Conservation (phyloP, 805 yeast genomes). For the Komagataella pastoris region DNA sequence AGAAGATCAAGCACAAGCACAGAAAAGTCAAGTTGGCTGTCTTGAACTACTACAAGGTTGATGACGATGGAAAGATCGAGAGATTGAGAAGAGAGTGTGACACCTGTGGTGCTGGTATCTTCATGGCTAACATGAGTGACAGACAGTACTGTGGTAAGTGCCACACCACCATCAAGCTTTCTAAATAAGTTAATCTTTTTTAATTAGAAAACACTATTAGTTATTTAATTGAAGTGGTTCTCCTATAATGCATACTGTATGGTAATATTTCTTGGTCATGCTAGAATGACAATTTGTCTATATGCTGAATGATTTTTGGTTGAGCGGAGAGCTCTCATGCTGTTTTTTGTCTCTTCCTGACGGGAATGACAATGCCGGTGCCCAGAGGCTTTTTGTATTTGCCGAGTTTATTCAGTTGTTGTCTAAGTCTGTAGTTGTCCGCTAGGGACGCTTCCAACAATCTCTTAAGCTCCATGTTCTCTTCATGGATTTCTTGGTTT, state of each 20-base stretch:
- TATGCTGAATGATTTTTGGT: background rate
- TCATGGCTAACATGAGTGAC: slow-evolving; percentile 98
- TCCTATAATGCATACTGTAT: background rate
- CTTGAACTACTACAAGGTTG: slow-evolving; percentile 98
- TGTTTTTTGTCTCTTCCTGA: background rate
- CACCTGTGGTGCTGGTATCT: slow-evolving; percentile 97
- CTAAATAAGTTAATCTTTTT: slow-evolving; percentile 7
- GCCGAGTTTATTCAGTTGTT: background rate
- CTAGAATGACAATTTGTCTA: background rate
- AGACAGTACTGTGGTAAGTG: slow-evolving; percentile 99
- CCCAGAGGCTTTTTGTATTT: background rate
- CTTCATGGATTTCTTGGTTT: slow-evolving; percentile 8
- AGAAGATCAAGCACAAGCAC: slow-evolving; percentile 99
- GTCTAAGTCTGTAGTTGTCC: background rate
- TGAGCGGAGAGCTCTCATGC: background rate
- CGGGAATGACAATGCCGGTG: background rate
- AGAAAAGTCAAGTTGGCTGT: slow-evolving; percentile 99
- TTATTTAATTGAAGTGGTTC: background rate
- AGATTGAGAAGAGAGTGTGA: slow-evolving; percentile 98
- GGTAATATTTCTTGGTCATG: background rate
- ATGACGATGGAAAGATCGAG: slow-evolving; percentile 96
- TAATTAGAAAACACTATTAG: background rate
- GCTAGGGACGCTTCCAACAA: slow-evolving; percentile 9
- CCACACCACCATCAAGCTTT: slow-evolving; percentile 78
- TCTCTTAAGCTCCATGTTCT: slow-evolving; percentile 13